Conservation (phyloP, 2,329 filamentous ascomycete genomes). For the Penicillium italicum region DNA sequence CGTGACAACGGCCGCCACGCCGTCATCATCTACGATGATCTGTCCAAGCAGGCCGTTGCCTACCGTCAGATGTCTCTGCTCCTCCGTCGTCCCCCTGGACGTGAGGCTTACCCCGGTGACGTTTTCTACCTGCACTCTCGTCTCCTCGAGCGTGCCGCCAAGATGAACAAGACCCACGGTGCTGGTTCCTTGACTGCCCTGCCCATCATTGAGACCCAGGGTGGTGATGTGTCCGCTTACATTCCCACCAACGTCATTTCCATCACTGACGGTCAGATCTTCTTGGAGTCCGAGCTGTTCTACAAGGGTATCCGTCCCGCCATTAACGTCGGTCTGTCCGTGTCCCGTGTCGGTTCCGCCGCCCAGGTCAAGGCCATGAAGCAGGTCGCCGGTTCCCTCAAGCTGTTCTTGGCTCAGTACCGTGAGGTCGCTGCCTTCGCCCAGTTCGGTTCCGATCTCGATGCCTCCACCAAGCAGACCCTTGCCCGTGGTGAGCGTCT, state of each 20-base stretch:
- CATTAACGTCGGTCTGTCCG: constrained; percentile 99
- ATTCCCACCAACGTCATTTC: constrained; percentile 99
- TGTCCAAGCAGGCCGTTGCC: constrained; percentile 95
- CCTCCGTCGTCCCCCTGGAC: constrained; percentile 93
- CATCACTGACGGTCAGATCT: constrained; percentile 99
- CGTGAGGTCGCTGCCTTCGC: constrained; percentile 99
- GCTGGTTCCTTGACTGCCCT: constrained; percentile 96
- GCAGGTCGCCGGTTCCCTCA: constrained; percentile 98
- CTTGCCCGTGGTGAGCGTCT: constrained; percentile 96
- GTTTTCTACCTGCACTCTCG: constrained; percentile 99
- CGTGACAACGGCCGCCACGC: constrained; percentile 83
- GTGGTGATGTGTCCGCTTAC: constrained; percentile 99
- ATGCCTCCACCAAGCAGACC: constrained; percentile 98
- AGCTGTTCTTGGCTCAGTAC: constrained; percentile 99
- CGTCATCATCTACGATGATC: constrained; percentile 87
- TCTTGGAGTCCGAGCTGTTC: constrained; percentile 98
- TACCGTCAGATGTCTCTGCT: constrained; percentile 99
- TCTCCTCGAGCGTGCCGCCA: constrained; percentile 98
- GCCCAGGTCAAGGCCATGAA: constrained; percentile 99
- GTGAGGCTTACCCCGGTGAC: constrained; percentile 99
- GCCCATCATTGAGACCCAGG: constrained; percentile 98
- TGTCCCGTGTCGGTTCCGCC: constrained; percentile 98
- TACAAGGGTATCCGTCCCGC: constrained; percentile 99
- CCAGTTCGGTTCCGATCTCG: constrained; percentile 99
- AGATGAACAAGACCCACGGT: constrained; percentile 94